Evolutionary conservation across 352 stramenopile genomes (phyloP).

Genomic region (Pythium volutum): DNA sequence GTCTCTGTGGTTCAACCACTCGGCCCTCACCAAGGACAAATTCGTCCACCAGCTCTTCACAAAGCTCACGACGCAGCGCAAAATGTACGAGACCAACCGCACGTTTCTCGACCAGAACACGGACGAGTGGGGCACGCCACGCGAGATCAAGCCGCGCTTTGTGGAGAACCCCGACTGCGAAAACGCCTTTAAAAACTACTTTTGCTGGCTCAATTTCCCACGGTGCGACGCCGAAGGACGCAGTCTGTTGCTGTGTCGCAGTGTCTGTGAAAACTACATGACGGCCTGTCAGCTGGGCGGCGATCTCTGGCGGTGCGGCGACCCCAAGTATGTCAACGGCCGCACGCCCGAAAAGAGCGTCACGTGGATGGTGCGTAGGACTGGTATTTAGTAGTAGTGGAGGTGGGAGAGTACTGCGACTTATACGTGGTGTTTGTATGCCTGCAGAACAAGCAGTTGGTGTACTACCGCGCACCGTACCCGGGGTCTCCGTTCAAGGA

Average conservation of each 20-base stretch:
- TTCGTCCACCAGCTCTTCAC: constrained; percentile 66
- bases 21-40: constrained; percentile 64
- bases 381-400: neutral
- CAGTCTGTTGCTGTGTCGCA: constrained; percentile 83
- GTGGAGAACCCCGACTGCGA: constrained; percentile 85
- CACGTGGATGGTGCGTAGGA: constrained; percentile 52
- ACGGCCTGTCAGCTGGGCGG: constrained; percentile 76
- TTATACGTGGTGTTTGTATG: neutral
- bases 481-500: constrained; percentile 78
- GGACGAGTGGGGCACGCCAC: constrained; percentile 63
- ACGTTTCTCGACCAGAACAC: constrained; percentile 50
- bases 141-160: constrained; percentile 74
- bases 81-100: constrained; percentile 61
- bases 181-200: constrained; percentile 89
- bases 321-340: constrained; percentile 71
- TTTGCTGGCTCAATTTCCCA: constrained; percentile 92
- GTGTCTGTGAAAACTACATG: constrained; percentile 91
- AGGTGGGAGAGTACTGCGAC: neutral
- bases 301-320: constrained; percentile 87
- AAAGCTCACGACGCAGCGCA: constrained; percentile 57
- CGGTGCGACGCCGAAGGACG: constrained; percentile 82
- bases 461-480: constrained; percentile 80
- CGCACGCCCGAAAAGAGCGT: constrained; percentile 33
- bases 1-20: constrained; percentile 78
- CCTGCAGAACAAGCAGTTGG: constrained; percentile 54